Evolutionary conservation across 2,329 filamentous ascomycete genomes (phyloP).

Genomic region (Ophiostoma ulmi): DNA sequence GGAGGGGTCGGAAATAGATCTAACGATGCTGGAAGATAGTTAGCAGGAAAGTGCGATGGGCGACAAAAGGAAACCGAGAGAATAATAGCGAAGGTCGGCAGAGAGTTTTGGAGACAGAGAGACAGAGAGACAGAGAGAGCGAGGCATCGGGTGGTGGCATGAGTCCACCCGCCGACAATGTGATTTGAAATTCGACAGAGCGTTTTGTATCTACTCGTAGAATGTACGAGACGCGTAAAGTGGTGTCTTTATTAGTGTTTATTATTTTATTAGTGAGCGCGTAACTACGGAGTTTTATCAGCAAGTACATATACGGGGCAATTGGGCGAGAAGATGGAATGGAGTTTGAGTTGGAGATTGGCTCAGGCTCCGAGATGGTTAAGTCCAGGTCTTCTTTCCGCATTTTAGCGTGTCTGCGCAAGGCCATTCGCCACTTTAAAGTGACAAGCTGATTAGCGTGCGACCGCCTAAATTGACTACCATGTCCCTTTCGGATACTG

Average conservation of each 20-base stretch:
- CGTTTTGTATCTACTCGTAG: not conserved
- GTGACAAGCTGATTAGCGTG: not conserved
- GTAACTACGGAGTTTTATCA: not conserved
- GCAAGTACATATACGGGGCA: not conserved
- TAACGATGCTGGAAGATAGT: not conserved
- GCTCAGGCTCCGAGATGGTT: not conserved
- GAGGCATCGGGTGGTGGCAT: not conserved
- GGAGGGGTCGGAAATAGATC: constrained; percentile 3
- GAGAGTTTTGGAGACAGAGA: not conserved
- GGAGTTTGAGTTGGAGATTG: not conserved
- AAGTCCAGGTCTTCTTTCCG: not conserved
- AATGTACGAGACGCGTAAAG: constrained; percentile 4
- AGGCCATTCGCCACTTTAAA: not conserved
- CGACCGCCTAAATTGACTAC: not conserved
- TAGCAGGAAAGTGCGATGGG: not conserved
- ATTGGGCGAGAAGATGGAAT: not conserved
- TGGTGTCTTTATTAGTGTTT: not conserved
- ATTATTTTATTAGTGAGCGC: not conserved
- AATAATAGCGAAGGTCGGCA: not conserved
- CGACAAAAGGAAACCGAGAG: not conserved
- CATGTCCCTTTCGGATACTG: not conserved
- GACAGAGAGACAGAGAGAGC: not conserved
- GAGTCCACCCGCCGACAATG: not conserved
- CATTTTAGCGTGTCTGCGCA: not conserved
- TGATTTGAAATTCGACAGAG: constrained; percentile 1